phyloP scores from a whole-genome alignment of 495 filamentous ascomycete species.

The Neurospora sp. region DNA sequence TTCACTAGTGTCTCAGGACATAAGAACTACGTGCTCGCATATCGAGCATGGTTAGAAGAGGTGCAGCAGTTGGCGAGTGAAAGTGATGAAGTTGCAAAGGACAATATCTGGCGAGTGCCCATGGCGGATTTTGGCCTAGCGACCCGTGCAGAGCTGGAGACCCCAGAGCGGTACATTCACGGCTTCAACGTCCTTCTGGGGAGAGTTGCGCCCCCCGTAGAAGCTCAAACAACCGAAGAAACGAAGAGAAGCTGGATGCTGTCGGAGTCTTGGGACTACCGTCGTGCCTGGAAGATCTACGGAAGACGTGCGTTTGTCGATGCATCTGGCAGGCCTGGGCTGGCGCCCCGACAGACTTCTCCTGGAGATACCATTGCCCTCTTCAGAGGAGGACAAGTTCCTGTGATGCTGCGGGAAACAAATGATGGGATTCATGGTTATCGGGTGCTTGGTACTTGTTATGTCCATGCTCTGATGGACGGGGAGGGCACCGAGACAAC shows the following conservation, averaged over 20 bases:
- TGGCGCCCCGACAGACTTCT: not conserved
- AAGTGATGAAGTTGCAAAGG: not conserved
- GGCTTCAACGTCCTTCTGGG: not conserved
- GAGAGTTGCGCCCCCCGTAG: not conserved
- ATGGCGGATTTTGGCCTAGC: not conserved
- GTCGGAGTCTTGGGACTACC: not conserved
- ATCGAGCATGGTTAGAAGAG: not conserved
- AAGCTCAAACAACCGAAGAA: not conserved
- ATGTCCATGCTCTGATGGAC: slow-evolving; percentile 12
- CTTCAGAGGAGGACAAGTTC: not conserved
- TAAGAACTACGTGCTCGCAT: not conserved
- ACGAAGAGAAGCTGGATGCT: not conserved
- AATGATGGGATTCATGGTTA: not conserved
- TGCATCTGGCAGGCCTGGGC: not conserved
- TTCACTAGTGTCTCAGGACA: not conserved
- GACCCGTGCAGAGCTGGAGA: not conserved
- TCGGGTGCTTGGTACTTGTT: slow-evolving; percentile 8
- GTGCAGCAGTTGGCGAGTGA: not conserved
- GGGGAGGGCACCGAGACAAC: slow-evolving; percentile 2
- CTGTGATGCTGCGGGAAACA: slow-evolving; percentile 6
- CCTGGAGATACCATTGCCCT: not conserved
- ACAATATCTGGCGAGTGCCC: not conserved
- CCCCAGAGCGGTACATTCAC: not conserved
- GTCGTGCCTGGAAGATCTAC: not conserved
- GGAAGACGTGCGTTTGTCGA: not conserved